Percentiles rank a stretch among this genome's conserved stretches.
Conservation (phyloP, 2,329 filamentous ascomycete species). For the Aspergillus clavatus region DNA sequence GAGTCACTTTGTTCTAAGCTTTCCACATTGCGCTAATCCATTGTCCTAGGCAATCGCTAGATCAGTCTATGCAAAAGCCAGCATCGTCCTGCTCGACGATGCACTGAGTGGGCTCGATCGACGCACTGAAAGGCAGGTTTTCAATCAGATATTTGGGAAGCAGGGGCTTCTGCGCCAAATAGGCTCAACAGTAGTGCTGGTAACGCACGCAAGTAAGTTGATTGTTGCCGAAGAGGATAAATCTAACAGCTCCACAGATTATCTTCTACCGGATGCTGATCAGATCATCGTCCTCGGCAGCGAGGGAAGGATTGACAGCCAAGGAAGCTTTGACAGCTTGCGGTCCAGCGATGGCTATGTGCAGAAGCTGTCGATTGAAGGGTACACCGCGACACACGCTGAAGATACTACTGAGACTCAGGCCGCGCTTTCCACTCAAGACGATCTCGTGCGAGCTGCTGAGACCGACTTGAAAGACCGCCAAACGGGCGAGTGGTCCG, state of each 20-base stretch:
- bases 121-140: conserved; percentile 38
- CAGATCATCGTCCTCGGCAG: conserved; percentile 4
- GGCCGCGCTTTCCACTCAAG: background rate
- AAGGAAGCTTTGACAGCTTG: background rate
- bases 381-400: background rate
- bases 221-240: background rate
- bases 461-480: background rate
- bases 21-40: no score
- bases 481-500: conserved; percentile 8
- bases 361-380: no score
- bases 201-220: conserved; percentile 17
- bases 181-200: conserved; percentile 28
- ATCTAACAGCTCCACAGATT: conserved; percentile 1
- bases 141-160: conserved; percentile 36
- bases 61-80: conserved; percentile 41
- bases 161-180: conserved; percentile 36
- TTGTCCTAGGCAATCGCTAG: conserved; percentile 34
- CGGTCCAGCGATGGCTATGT: background rate
- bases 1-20: conserved; percentile 5
- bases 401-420: background rate
- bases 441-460: background rate
- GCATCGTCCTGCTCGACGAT: conserved; percentile 44
- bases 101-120: conserved; percentile 44
- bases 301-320: background rate
- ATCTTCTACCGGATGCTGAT: conserved; percentile 4